Evolutionary conservation across 1,284 basidiomycete genomes (phyloP), one percentile per base, ranked within the genome.

Genomic region (Sporisorium exsertum): DNA sequence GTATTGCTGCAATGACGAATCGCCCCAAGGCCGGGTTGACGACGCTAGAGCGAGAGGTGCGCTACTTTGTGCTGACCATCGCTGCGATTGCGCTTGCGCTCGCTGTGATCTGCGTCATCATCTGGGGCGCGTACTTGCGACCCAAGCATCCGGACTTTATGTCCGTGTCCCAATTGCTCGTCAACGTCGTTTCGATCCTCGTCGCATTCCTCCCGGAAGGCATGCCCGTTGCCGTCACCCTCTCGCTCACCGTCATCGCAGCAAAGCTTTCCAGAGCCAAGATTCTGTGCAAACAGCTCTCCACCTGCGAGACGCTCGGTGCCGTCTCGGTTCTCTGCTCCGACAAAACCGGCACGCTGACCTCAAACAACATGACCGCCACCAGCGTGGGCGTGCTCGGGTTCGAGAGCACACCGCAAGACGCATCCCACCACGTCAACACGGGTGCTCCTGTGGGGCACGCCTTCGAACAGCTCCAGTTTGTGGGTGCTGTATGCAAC

Each of bases 311-410:
- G 82, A 92, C 91, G 2, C 87, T 92, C 26, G 90, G 90, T 0
- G 86, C 87, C 0, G 88, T 91, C 46, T 91, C 91, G 0, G 87
- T 92, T 15, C 86, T 92, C 12, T 90, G 90, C 12, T 91, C 91
- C 5, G 91, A 92, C 82, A 92, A 92, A 85, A 92, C 91, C 2
- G 91, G 91, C 7, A 92, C 91, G 18, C 85, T 92, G 56, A 92
- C 91, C 8, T 86, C 90, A 45, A 92, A 92, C 82, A 45, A 50
- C 26, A 77, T 79, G 74, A 65, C 59, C 5, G 77, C 71, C 64
- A 72, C 87, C 86, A 80, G 90, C 89, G 81, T 72, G 18, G 77
- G 69, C 58, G 62, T 72, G 86, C 16, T 81, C 87, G 58, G 88
- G 85, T 58, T 72, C 54, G 65, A 71, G 5, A 64, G 29, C 42